These are phyloP conservation scores for Trametes versicolor DNA, from an alignment of 1,284 basidiomycete genomes.

Conservation along the genomic window DNA sequence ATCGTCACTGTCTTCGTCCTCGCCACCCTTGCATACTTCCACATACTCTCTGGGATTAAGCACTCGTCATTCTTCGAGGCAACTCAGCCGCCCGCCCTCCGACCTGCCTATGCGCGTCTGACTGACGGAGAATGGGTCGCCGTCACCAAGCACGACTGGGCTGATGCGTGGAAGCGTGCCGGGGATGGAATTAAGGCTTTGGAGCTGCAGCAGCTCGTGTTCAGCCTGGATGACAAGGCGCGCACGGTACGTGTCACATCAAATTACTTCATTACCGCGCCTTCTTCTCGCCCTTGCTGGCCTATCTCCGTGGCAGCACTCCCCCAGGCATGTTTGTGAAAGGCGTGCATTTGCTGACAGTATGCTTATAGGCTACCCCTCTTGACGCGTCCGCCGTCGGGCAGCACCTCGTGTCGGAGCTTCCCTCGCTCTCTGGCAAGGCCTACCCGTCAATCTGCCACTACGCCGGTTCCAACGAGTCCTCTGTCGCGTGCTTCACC, in stretches of 20 bases:
- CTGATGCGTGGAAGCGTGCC: constrained; percentile 45
- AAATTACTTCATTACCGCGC: neutral
- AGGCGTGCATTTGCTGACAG: constrained; percentile 9
- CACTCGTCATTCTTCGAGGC: constrained; percentile 75
- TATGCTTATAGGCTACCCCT: constrained; percentile 27
- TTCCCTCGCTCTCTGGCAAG: constrained; percentile 53
- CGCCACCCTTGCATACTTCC: constrained; percentile 92
- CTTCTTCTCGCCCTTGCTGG: constrained; percentile 5
- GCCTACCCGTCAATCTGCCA: constrained; percentile 44
- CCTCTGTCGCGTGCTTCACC: constrained; percentile 53
- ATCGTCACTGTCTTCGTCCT: constrained; percentile 90
- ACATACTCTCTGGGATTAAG: constrained; percentile 88
- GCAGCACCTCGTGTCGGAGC: constrained; percentile 53
- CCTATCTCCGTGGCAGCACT: constrained; percentile 1
- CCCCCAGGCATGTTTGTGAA: constrained; percentile 41
- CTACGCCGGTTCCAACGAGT: constrained; percentile 36
- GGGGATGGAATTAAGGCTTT: constrained; percentile 50
- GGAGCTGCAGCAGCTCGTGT: constrained; percentile 74
- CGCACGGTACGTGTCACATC: constrained; percentile 45
- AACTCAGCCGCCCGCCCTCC: constrained; percentile 54
- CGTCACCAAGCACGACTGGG: constrained; percentile 62
- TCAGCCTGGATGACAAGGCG: constrained; percentile 56
- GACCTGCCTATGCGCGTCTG: constrained; percentile 63
- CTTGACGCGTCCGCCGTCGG: constrained; percentile 55
- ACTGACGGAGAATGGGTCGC: constrained; percentile 64